These are phyloP conservation scores for Cytospora chrysosperma DNA, from an alignment of 2,329 filamentous ascomycete species.

Conservation along the genomic window DNA sequence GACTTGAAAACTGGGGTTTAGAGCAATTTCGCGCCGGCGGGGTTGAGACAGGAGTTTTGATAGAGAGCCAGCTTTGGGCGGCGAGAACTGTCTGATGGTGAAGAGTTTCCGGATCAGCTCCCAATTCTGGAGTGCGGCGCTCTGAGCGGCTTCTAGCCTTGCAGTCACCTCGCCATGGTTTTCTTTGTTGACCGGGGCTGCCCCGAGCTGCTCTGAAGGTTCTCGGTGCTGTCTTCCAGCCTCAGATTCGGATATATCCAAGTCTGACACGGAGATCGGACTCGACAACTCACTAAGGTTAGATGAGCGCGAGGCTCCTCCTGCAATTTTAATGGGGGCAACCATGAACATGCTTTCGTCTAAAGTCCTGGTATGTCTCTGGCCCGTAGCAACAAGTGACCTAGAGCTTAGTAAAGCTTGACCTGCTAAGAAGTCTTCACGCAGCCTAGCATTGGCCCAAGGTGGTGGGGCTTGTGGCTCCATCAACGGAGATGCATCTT, in stretches of 20 bases:
- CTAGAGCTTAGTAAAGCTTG: not conserved
- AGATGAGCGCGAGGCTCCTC: not conserved
- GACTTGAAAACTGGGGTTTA: not conserved
- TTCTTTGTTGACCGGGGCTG: not conserved
- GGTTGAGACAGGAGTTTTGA: not conserved
- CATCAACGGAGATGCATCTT: not conserved
- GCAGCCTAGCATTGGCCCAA: not conserved
- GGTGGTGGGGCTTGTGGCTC: not conserved
- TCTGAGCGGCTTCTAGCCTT: not conserved
- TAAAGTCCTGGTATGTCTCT: not conserved
- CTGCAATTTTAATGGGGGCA: not conserved
- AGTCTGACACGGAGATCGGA: not conserved
- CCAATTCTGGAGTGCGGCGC: slow-evolving; percentile 3
- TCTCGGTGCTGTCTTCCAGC: not conserved
- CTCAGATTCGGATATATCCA: not conserved
- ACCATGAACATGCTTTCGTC: slow-evolving; percentile 8
- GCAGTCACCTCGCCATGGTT: not conserved
- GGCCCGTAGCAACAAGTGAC: too few species aligned
- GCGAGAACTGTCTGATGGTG: not conserved
- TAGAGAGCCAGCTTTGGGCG: slow-evolving; percentile 1
- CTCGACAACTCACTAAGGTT: not conserved
- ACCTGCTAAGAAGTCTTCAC: not conserved
- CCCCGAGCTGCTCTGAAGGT: not conserved
- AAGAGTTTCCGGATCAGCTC: not conserved
- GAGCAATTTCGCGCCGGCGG: not conserved